Conservation (phyloP, 2,329 filamentous ascomycete species). For the Rugonectria rugulosa region DNA sequence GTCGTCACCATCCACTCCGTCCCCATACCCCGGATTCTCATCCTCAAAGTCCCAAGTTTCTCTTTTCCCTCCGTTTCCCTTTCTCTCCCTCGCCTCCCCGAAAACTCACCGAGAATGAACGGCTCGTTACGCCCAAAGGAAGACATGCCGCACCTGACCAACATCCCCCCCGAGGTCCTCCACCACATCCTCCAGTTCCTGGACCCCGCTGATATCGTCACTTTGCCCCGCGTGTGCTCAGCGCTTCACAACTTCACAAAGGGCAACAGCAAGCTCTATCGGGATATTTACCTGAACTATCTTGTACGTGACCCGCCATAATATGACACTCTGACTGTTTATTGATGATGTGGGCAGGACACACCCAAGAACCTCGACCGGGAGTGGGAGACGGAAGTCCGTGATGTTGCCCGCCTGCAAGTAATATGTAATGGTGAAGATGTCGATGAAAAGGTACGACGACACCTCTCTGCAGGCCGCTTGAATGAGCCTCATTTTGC, state of each 20-base stretch:
- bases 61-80: neutral
- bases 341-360: constrained; percentile 38
- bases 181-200: constrained; percentile 67
- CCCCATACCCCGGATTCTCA: too few species aligned
- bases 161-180: constrained; percentile 68
- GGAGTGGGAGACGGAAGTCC: constrained; percentile 54
- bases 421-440: constrained; percentile 48
- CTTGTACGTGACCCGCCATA: constrained; percentile 55
- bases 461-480: too few species aligned
- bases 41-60: neutral
- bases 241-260: constrained; percentile 61
- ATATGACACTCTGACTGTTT: neutral
- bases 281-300: constrained; percentile 65
- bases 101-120: constrained; percentile 22
- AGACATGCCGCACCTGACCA: constrained; percentile 29
- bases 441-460: constrained; percentile 51
- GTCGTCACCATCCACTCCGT: too few species aligned
- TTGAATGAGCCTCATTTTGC: too few species aligned
- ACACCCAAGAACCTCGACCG: constrained; percentile 44
- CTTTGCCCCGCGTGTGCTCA: constrained; percentile 59
- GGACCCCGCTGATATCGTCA: constrained; percentile 61
- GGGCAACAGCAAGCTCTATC: constrained; percentile 66
- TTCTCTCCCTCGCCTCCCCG: neutral
- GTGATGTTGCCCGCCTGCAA: constrained; percentile 53
- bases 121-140: neutral